Evolutionary conservation across 164 flowering plant genomes (phyloP), one percentile per base, ranked within the genome.

Genomic region (Aristolochia contorta): DNA sequence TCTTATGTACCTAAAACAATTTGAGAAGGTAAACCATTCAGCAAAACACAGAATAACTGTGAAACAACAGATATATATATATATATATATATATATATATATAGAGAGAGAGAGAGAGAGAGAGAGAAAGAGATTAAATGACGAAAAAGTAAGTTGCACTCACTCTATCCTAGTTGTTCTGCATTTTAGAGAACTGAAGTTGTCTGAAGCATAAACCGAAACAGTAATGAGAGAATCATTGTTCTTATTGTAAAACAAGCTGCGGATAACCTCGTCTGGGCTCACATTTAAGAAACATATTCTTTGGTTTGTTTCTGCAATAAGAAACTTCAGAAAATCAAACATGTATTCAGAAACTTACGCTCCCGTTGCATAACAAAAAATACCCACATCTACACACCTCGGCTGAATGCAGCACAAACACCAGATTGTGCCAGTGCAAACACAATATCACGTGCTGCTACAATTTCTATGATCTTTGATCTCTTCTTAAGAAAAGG

Each of bases 201-300:
- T 91, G 75, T 94, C 99, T 30, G 99, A 94, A 59, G 97, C 99
- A 82, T 94, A 94, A 56, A 94, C 99, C 49, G 99, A 94, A 75
- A 94, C 97, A 33, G 99, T 94, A 74, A 94, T 94, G 52, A 91
- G 90, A 10, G 97, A 94, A 63, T 94, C 97, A 65, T 94, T 94
- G 72, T 91, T 94, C 69, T 94, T 94, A 63, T 94, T 91, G 69
- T 89, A 94, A 61, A 94, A 94, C 76, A 94, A 79, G 78, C 97
- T 94, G 59, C 99, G 70, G 54, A 94, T 94, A 10, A 91, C 99
- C 79, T 94, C 99, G 67, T 91, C 96, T 21, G 84, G 85, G 69
- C 84, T 85, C 64, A 91, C 86, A 77, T 94, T 94, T 71, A 94
- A 66, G 66, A 86, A 94, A 74, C 99, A 94, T 77, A 91, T 94